Evolutionary conservation across 257 asterid species (phyloP).

Genomic region (Solanum piurae): DNA sequence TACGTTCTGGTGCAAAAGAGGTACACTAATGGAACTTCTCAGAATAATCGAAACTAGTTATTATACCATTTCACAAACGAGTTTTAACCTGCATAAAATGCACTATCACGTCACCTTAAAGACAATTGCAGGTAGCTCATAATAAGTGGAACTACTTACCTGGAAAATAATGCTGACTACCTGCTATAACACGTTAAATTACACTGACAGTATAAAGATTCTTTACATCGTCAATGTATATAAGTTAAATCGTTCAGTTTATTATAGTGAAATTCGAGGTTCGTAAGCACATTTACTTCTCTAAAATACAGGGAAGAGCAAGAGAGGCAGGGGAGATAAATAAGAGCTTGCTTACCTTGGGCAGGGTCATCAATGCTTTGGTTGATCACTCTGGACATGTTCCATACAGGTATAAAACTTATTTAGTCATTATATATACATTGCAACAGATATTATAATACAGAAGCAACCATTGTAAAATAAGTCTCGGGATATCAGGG

Average conservation of each 20-base stretch:
- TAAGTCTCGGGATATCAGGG: constrained; percentile 21
- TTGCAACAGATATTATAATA: not conserved
- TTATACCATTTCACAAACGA: not conserved
- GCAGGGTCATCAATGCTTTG: constrained; percentile 49
- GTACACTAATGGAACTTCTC: constrained; percentile 1
- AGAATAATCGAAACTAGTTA: not conserved
- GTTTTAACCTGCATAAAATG: not conserved
- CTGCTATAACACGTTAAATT: not conserved
- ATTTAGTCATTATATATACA: not conserved
- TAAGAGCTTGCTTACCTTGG: constrained; percentile 53
- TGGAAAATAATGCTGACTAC: not conserved
- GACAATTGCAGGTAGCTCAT: not conserved
- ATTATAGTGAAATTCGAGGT: not conserved
- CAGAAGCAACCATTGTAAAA: not conserved
- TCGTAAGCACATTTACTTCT: not conserved
- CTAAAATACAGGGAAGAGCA: constrained; percentile 38
- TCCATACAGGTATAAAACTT: constrained; percentile 35
- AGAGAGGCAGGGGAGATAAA: constrained; percentile 68
- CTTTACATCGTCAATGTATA: not conserved
- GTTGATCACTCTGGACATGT: constrained; percentile 46
- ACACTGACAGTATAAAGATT: not conserved
- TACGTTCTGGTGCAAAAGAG: constrained; percentile 50
- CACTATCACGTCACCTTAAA: not conserved
- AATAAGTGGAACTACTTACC: not conserved
- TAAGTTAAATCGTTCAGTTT: not conserved